Evolutionary conservation across 192 early-diverging fungal species (phyloP), one percentile per base, ranked within the genome.

Genomic region (Entomortierella lignicola): DNA sequence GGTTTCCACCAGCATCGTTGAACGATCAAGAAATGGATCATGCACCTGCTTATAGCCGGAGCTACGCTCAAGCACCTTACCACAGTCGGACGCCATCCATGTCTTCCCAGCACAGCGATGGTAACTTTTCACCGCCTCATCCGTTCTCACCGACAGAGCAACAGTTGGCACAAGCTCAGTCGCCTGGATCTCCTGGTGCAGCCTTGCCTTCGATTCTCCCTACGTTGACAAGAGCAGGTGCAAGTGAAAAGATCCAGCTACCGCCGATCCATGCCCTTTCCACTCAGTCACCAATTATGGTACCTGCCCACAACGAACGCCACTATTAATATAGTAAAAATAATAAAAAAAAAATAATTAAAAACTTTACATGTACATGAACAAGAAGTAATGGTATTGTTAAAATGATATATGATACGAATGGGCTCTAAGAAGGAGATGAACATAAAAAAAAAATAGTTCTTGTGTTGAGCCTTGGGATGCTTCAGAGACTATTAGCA

Each of bases 31-130:
- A 72, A 29, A 72, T 72, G 70, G 70, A 72, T 39, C 37, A 58
- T 8, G 26, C 61, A 11, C 20, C 25, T 37, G 34, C 37, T 23
- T 23, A 60, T 60, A 60, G 20, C 39, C 58, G 41, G 18, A 42
- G 44, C 31, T 37, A 30, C 31, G 32, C 8, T 37, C 59, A 60
- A 44, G 27, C 44, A 29, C 20, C 27, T 11, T 70, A 61, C 17
- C 75, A 70, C 26, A 65, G 67, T 26, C 62, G 67, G 15, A 79
- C 75, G 30, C 75, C 75, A 41, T 79, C 75, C 11, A 70, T 69
- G 66, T 70, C 67, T 18, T 70, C 67, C 1, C 66, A 70, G 37
- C 67, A 70, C 39, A 79, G 67, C 20, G 74, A 67, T 21, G 56
- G 62, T 41, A 70, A 60, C 57, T 59, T 65, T 60, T 79, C 75